Conservation (phyloP, 192 early-diverging fungal species). For the Podila minutissima region DNA sequence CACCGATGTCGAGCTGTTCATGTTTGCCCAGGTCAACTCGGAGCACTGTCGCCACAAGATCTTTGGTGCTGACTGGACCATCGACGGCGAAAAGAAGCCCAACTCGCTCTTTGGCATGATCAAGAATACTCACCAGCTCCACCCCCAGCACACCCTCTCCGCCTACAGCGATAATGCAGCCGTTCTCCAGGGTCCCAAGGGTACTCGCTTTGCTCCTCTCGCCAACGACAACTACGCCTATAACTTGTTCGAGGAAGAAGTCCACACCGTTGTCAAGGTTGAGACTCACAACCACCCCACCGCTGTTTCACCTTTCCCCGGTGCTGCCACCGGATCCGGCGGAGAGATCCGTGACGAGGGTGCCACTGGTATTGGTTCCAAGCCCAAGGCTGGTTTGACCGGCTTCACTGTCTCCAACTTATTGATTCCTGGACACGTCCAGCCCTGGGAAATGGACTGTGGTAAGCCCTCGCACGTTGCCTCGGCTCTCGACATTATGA, state of each 20-base stretch:
- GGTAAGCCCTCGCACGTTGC: constrained; percentile 93
- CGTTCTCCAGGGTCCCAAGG: constrained; percentile 84
- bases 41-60: constrained; percentile 99
- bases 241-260: constrained; percentile 68
- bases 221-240: constrained; percentile 65
- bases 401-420: constrained; percentile 98
- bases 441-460: constrained; percentile 93
- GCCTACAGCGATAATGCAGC: constrained; percentile 99
- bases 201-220: constrained; percentile 65
- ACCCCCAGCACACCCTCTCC: constrained; percentile 87
- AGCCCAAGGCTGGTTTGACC: constrained; percentile 94
- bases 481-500: constrained; percentile 96
- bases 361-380: constrained; percentile 94
- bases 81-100: constrained; percentile 84
- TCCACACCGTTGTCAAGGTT: constrained; percentile 96
- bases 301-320: constrained; percentile 97
- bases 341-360: constrained; percentile 99
- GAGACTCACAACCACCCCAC: constrained; percentile 99
- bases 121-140: constrained; percentile 86
- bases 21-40: constrained; percentile 99
- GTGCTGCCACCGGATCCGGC: constrained; percentile 98
- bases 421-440: constrained; percentile 86
- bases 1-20: constrained; percentile 99
- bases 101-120: constrained; percentile 97
- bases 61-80: constrained; percentile 98